Evolutionary conservation across 2,329 filamentous ascomycete genomes (phyloP).

Genomic region (Fusarium sp.): DNA sequence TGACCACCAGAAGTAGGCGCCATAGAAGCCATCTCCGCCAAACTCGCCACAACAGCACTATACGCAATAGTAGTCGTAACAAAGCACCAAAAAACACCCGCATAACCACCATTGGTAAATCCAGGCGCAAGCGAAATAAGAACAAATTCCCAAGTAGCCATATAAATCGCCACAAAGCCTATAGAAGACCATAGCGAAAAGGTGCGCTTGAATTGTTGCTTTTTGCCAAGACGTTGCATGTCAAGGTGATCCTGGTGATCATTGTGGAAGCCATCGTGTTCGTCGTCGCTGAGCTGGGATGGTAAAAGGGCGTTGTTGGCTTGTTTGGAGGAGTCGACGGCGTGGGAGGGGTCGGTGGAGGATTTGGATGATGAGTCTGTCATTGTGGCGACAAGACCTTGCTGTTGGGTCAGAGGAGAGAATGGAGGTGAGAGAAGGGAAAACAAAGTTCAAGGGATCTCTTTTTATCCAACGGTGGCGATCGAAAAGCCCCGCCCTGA

Average conservation of each 20-base stretch:
- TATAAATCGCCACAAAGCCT: constrained; percentile 31
- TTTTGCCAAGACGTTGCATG: constrained; percentile 31
- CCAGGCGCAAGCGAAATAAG: constrained; percentile 27
- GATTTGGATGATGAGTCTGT: constrained; percentile 1
- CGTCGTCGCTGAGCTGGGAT: not conserved
- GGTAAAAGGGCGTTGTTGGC: constrained; percentile 1
- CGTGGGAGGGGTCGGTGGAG: not conserved
- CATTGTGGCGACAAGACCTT: not conserved
- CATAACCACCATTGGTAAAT: constrained; percentile 25
- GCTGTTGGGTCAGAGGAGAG: too few species aligned
- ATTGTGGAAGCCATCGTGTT: constrained; percentile 26
- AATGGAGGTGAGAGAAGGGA: not conserved
- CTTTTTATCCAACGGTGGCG: not conserved
- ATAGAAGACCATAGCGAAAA: constrained; percentile 33
- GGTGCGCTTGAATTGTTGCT: constrained; percentile 23
- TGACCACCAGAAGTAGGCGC: constrained; percentile 28
- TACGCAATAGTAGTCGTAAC: constrained; percentile 9
- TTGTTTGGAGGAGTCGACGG: constrained; percentile 1
- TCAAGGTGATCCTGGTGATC: constrained; percentile 25
- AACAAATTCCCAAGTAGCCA: constrained; percentile 33
- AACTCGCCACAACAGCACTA: constrained; percentile 21
- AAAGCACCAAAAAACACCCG: constrained; percentile 31
- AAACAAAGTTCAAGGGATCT: not conserved
- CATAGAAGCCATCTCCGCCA: constrained; percentile 34
- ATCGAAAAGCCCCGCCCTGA: not conserved